Percentiles rank a stretch among this genome's conserved stretches.
Conservation (phyloP, 2,329 filamentous ascomycete species). For the Paracoccidioides lutzii region DNA sequence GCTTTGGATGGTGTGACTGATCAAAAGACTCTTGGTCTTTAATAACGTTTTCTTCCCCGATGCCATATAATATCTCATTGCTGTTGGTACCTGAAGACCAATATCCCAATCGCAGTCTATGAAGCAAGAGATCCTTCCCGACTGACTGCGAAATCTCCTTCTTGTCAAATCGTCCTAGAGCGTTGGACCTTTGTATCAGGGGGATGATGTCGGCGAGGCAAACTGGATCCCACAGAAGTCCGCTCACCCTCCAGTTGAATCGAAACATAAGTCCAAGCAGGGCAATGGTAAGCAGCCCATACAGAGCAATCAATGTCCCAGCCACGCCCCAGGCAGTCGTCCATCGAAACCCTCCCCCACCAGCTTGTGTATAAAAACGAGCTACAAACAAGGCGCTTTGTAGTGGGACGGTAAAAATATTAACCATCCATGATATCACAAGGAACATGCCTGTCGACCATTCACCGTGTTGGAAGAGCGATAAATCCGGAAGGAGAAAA, state of each 20-base stretch:
- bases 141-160: constrained; percentile 46
- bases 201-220: constrained; percentile 71
- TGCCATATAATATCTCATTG: constrained; percentile 61
- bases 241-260: constrained; percentile 54
- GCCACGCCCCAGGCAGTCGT: constrained; percentile 62
- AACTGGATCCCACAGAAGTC: constrained; percentile 71
- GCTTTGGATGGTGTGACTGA: constrained; percentile 20
- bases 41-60: constrained; percentile 52
- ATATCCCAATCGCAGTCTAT: constrained; percentile 66
- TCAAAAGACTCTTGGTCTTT: constrained; percentile 32
- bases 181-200: constrained; percentile 68
- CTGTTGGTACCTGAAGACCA: constrained; percentile 53
- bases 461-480: constrained; percentile 56
- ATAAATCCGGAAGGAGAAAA: constrained; percentile 54
- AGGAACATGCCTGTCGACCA: constrained; percentile 54
- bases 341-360: constrained; percentile 59
- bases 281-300: constrained; percentile 52
- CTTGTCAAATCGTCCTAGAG: constrained; percentile 56
- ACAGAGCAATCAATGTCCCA: constrained; percentile 65
- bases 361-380: constrained; percentile 46
- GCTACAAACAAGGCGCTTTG: constrained; percentile 64
- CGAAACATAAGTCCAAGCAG: constrained; percentile 48
- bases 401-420: constrained; percentile 64
- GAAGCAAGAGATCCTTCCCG: constrained; percentile 39
- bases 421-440: constrained; percentile 60